These are phyloP conservation scores for Artemisia argyi DNA, from an alignment of 129 eudicot genomes.

Conservation along the genomic window DNA sequence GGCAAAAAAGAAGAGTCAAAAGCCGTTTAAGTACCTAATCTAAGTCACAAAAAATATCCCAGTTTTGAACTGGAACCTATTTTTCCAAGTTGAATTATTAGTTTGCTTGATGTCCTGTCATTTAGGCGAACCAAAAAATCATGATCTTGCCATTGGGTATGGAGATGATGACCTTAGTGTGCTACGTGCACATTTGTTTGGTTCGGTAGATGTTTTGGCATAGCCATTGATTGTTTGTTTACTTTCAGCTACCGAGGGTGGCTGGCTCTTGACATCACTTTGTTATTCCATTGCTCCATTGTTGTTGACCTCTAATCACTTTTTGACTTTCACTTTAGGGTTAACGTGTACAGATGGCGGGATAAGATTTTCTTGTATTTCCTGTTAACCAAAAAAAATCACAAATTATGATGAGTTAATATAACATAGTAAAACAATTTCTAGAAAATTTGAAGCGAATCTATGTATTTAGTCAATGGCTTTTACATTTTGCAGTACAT, in stretches of 20 bases:
- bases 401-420: background rate
- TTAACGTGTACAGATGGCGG: slow-evolving; percentile 2
- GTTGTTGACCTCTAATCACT: slow-evolving; percentile 32
- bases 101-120: too few relatives aligned
- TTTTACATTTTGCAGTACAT: background rate
- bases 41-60: too few relatives aligned
- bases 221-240: slow-evolving; percentile 43
- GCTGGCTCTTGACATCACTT: slow-evolving; percentile 33
- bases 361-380: too few relatives aligned
- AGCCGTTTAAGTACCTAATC: too few relatives aligned
- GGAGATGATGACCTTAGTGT: too few relatives aligned
- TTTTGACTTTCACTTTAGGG: slow-evolving; percentile 49
- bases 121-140: too few relatives aligned
- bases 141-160: too few relatives aligned
- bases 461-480: background rate
- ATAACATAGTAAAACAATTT: background rate
- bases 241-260: slow-evolving; percentile 28
- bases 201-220: slow-evolving; percentile 33
- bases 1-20: too few relatives aligned
- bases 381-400: slow-evolving; percentile 27
- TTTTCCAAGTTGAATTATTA: too few relatives aligned
- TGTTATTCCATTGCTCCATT: slow-evolving; percentile 44
- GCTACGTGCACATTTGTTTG: background rate
- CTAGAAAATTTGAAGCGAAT: background rate
- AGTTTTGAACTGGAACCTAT: too few relatives aligned